Evolutionary conservation across 805 yeast species (phyloP), one percentile per base, ranked within the genome.

Genomic region (Starmerella kuoi): DNA sequence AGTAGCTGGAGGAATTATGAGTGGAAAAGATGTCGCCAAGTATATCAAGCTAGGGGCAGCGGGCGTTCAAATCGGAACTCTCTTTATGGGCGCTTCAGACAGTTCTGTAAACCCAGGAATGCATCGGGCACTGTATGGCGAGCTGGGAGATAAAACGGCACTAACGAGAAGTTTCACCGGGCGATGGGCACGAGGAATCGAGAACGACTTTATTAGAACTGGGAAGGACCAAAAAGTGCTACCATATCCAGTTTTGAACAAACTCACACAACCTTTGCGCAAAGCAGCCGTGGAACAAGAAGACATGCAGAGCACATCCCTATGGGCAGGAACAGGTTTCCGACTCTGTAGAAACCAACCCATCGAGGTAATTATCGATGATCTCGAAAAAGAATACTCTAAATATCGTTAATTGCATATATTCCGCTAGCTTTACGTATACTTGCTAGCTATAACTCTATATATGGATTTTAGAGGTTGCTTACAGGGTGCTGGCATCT

Each of bases 401-500:
- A n/a, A n/a, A n/a, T n/a, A n/a, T n/a, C n/a, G n/a, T n/a, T n/a
- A n/a, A n/a, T n/a, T n/a, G n/a, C n/a, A n/a, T n/a, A n/a, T n/a
- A n/a, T n/a, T n/a, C n/a, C n/a, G n/a, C n/a, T n/a, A n/a, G n/a
- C n/a, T n/a, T n/a, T n/a, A n/a, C n/a, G n/a, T n/a, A n/a, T n/a
- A n/a, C n/a, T n/a, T n/a, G n/a, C n/a, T n/a, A n/a, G n/a, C n/a
- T n/a, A n/a, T n/a, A n/a, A n/a, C n/a, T 11, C 28, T 25, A 25
- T 14, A 25, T 14, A 11, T 14, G 28, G 28, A 11, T 9, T 31
- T 15, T 12, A 31, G 34, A 12, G 14, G 9, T 12, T 12, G 15
- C 9, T 31, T 12, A 9, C 5, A 32, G 15, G 7, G 35, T 47
- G 23, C 19, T 41, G 20, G 30, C 31, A 19, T 51, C 53, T 14